Base-by-base conservation (phyloP, 805 yeast species). In the Candida qinlingensis region DNA sequence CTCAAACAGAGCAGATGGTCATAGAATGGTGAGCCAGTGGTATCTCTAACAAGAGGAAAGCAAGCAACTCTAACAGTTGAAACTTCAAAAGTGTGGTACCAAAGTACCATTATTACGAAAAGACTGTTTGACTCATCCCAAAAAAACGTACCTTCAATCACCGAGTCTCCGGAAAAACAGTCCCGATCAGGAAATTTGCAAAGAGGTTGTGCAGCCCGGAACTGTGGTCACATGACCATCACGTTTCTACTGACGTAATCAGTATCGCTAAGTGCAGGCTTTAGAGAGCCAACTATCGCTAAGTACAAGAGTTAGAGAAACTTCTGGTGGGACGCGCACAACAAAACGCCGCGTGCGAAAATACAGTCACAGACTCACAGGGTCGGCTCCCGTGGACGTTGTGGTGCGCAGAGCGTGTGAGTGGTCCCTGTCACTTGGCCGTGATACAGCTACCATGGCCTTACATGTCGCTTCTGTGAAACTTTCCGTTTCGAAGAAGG, bases 231-330 rank as follows among this genome's bases (percentile, higher is more conserved):
- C 42, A 31, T 42, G 41, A n/a, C 19, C 1, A 1, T 28, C 39
- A 29, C 13, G 27, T 11, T 28, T 7, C 29, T 12, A 9, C 34
- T 12, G 27, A 13, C 13, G 11, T 9, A 27, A 34, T 31, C 19
- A 34, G n/a, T 9, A 13, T 41, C 44, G 45, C 44, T 46, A 46
- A 46, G 44, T 41, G 37, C 48, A 46, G 27, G 44, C n/a, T 35
- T 35, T 29, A 46, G 45, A 41, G 48, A 46, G 25, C 6, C 7
- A 38, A 6, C 8, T 36, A 30, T 30, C 46, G 43, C 28, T 47
- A 42, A 47, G 49, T 47, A 39, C 39, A 42, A 44, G 39, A 19
- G 39, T 3, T 29, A 39, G 46, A 47, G 46, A 47, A 27, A 13
- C 39, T 28, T 26, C 26, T 25, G 26, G 39, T 37, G 27, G 12